Conservation (phyloP, 345 rosid genomes). For the Orychophragmus violaceus region DNA sequence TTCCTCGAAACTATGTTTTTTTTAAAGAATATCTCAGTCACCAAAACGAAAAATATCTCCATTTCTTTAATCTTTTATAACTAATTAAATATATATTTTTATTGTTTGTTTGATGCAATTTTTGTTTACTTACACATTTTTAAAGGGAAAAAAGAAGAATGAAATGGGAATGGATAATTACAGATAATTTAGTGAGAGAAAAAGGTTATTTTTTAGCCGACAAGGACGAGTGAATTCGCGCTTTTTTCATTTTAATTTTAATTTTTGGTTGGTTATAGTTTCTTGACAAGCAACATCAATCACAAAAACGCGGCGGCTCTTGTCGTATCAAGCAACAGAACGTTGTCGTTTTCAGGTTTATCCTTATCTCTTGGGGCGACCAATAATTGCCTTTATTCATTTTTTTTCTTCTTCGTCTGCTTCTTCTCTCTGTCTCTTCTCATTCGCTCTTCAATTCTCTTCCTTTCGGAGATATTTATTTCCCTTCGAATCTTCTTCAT, state of each 20-base stretch:
- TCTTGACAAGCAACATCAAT: conserved; percentile 23
- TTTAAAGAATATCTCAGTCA: not conserved
- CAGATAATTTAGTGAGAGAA: not conserved
- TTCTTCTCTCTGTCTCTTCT: not conserved
- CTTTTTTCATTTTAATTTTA: not conserved
- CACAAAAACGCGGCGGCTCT: conserved; percentile 31
- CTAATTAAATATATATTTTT: not conserved
- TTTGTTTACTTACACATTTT: not conserved
- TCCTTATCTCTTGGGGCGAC: conserved; percentile 27
- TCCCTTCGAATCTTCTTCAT: conserved; percentile 14
- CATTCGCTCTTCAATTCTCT: conserved; percentile 4
- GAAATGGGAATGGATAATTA: conserved; percentile 1
- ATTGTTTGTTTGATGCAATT: not conserved
- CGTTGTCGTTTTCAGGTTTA: conserved; percentile 25
- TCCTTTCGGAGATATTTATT: not conserved
- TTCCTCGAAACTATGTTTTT: not conserved
- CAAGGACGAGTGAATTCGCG: conserved; percentile 21
- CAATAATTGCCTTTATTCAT: conserved; percentile 14
- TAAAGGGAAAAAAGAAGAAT: not conserved
- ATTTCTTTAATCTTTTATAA: not conserved
- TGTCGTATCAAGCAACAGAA: conserved; percentile 23
- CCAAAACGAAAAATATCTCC: not conserved
- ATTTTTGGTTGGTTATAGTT: not conserved
- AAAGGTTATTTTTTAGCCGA: conserved; percentile 5
- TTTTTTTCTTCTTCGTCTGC: not conserved